Base-by-base conservation (phyloP, 2,329 filamentous ascomycete species). In the Colletotrichum eleusines region DNA sequence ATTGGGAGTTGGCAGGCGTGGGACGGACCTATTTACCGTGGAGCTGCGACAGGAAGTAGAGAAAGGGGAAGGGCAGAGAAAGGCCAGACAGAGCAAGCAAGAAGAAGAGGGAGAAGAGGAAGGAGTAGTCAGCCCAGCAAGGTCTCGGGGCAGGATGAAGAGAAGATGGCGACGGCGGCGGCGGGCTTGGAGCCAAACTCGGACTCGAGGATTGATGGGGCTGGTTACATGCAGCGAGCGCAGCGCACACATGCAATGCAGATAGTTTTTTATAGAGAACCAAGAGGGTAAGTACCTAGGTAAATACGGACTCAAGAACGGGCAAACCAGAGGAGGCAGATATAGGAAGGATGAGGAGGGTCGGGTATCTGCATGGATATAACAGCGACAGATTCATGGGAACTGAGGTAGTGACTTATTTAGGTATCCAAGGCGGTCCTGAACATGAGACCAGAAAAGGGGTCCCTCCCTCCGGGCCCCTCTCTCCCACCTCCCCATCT, bases 21-120 rank as follows among this genome's bases (percentile, higher is more conserved):
- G n/a, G n/a, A n/a, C n/a, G n/a, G n/a, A n/a, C n/a, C n/a, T n/a
- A n/a, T n/a, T 46, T 35, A 67, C 61, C 42, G 57, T 62, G 26
- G 57, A 65, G 57, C 57, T 61, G 57, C 35, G 63, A 61, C 66
- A 61, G 48, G 67, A 48, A 40, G 60, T 20, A 18, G 18, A 14
- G n/a, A n/a, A n/a, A n/a, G n/a, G n/a, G n/a, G n/a, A n/a, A 26
- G 11, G 12, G 28, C 14, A n/a, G 40, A 28, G n/a, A 20, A 55
- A 20, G 20, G 48, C 48, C 14, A 31, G 9, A n/a, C n/a, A n/a
- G 31, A 33, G 31, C 3, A 7, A 46, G 44, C 48, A 28, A 55
- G 51, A 28, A 54, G 16, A 16, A 55, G 28, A n/a, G 20, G 18
- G 20, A 16, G n/a, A 46, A 23, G 44, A n/a, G 20, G 20, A 23